Evolutionary conservation across 2,329 filamentous ascomycete species (phyloP).

Genomic region (Fusarium sp.): DNA sequence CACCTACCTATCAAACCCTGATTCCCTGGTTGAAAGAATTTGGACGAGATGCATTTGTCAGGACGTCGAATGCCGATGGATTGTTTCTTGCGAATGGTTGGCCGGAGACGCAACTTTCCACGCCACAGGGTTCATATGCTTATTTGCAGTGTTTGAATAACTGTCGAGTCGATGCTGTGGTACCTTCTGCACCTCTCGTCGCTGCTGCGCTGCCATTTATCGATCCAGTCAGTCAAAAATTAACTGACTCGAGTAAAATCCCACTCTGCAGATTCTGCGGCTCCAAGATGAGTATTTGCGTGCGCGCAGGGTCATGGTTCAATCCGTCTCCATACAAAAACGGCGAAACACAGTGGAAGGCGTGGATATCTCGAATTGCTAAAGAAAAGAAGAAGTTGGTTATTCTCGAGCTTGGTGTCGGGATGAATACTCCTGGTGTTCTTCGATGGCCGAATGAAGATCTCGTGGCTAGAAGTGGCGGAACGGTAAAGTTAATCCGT

Average conservation of each 20-base stretch:
- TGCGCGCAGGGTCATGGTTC: slow-evolving; percentile 37
- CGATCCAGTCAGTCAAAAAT: slow-evolving; percentile 27
- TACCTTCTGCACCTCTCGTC: slow-evolving; percentile 24
- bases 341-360: slow-evolving; percentile 28
- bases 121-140: not conserved
- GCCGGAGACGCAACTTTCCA: slow-evolving; percentile 5
- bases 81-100: not conserved
- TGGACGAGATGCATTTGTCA: slow-evolving; percentile 30
- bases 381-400: slow-evolving; percentile 35
- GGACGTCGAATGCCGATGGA: slow-evolving; percentile 20
- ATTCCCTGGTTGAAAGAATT: slow-evolving; percentile 16
- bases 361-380: slow-evolving; percentile 4
- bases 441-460: slow-evolving; percentile 43
- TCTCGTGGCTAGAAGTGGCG: slow-evolving; percentile 19
- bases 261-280: slow-evolving; percentile 35
- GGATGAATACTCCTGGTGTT: slow-evolving; percentile 42
- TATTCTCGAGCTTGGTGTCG: slow-evolving; percentile 39
- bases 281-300: slow-evolving; percentile 40
- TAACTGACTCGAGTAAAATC: slow-evolving; percentile 28
- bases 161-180: slow-evolving; percentile 26
- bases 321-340: slow-evolving; percentile 27
- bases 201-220: slow-evolving; percentile 8
- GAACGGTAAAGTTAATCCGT: slow-evolving; percentile 33
- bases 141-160: slow-evolving; percentile 38
- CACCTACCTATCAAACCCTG: slow-evolving; percentile 25